These are phyloP conservation scores for Hypoxylon sp. DNA, from an alignment of 2,329 filamentous ascomycete genomes.

Conservation along the genomic window DNA sequence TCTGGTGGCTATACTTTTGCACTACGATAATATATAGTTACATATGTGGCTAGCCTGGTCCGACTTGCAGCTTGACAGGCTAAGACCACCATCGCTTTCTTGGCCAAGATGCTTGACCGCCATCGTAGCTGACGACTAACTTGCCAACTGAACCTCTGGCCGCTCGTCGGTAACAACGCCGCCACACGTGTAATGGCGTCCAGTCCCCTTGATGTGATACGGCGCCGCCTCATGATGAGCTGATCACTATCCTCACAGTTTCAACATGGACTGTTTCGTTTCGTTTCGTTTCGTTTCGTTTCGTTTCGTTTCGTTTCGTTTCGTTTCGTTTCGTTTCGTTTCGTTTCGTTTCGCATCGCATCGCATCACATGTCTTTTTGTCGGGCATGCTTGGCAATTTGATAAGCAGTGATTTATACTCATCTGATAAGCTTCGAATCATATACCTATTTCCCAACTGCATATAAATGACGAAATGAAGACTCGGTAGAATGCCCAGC, in stretches of 20 bases:
- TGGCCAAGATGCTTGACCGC: slow-evolving; percentile 26
- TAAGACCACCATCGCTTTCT: not conserved
- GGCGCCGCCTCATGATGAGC: not conserved
- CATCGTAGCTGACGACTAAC: slow-evolving; percentile 11
- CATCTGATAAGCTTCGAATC: slow-evolving; percentile 28
- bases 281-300: not conserved
- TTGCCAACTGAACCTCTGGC: slow-evolving; percentile 11
- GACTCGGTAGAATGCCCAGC: not conserved
- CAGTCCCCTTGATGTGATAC: slow-evolving; percentile 26
- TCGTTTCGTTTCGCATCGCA: not conserved
- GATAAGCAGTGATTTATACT: slow-evolving; percentile 14
- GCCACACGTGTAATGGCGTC: slow-evolving; percentile 12
- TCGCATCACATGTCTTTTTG: slow-evolving; percentile 1
- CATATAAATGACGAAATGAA: slow-evolving; percentile 4
- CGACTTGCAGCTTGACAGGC: slow-evolving; percentile 22
- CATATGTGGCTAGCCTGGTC: slow-evolving; percentile 18
- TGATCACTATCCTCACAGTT: slow-evolving; percentile 10
- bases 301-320: not conserved
- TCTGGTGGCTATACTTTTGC: slow-evolving; percentile 7
- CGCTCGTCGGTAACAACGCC: slow-evolving; percentile 16
- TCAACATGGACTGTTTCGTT: not conserved
- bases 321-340: not conserved
- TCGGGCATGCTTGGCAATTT: slow-evolving; percentile 22
- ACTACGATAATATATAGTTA: slow-evolving; percentile 10
- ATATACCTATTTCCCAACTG: slow-evolving; percentile 1